These are phyloP conservation scores for Tylopilus intermedius DNA, from an alignment of 768 basidiomycete genomes.

Conservation along the genomic window DNA sequence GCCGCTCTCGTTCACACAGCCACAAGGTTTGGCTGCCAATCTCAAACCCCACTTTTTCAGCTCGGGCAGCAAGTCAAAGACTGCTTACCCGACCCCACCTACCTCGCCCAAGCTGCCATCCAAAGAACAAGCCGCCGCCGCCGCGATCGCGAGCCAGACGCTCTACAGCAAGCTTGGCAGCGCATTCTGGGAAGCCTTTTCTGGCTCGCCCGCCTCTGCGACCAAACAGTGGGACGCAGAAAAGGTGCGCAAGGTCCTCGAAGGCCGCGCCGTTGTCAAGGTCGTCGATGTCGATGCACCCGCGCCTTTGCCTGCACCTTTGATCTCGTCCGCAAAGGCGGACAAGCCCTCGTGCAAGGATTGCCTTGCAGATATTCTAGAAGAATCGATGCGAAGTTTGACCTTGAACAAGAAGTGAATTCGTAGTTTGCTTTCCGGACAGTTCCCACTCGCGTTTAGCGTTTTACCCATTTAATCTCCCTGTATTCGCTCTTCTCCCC, in stretches of 20 bases:
- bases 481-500: conserved; percentile 7
- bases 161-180: conserved; percentile 61
- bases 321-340: conserved; percentile 13
- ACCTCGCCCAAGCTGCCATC: conserved; percentile 32
- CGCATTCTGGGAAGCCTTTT: conserved; percentile 89
- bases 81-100: conserved; percentile 42
- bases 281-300: conserved; percentile 69
- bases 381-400: conserved; percentile 67
- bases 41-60: conserved; percentile 37
- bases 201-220: conserved; percentile 36
- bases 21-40: conserved; percentile 37
- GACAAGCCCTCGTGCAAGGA: conserved; percentile 20
- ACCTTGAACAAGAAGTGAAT: conserved; percentile 50
- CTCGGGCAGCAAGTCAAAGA: conserved; percentile 6
- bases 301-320: background rate
- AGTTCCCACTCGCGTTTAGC: background rate
- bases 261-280: conserved; percentile 74
- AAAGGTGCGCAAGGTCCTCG: conserved; percentile 75
- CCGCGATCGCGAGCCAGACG: conserved; percentile 76
- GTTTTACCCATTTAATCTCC: conserved; percentile 12
- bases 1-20: conserved; percentile 12
- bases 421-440: background rate
- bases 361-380: conserved; percentile 42
- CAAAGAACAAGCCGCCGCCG: conserved; percentile 35
- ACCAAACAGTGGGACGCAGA: conserved; percentile 58